These are phyloP conservation scores for Leptographium lundbergii DNA, from an alignment of 2,329 filamentous ascomycete genomes.

Conservation along the genomic window DNA sequence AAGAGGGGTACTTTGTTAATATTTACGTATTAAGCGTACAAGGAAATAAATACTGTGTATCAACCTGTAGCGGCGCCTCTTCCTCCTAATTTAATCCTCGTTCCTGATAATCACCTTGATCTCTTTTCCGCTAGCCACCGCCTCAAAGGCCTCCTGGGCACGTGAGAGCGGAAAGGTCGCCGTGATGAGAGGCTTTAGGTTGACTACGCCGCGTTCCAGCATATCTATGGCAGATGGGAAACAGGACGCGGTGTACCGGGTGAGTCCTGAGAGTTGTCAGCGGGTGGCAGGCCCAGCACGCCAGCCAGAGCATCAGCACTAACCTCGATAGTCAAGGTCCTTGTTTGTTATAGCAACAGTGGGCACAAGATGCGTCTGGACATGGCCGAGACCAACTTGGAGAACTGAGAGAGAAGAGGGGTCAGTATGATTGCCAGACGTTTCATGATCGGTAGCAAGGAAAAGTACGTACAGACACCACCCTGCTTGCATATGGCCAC, in stretches of 20 bases:
- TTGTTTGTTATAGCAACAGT: conserved; percentile 84
- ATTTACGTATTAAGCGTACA: neutral
- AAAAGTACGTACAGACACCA: conserved; percentile 43
- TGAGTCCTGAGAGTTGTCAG: conserved; percentile 22
- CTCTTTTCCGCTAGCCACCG: conserved; percentile 70
- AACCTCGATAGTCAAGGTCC: conserved; percentile 75
- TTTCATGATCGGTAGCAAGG: neutral
- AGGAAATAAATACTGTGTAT: neutral
- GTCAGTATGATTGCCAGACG: too few relatives aligned
- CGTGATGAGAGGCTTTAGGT: conserved; percentile 75
- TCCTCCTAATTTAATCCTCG: neutral
- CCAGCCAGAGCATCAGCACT: conserved; percentile 15
- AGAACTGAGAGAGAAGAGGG: conserved; percentile 26
- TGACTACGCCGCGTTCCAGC: conserved; percentile 57
- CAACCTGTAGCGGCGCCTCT: neutral
- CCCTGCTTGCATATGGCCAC: conserved; percentile 59
- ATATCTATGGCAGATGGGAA: conserved; percentile 74
- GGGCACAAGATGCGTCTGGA: conserved; percentile 69
- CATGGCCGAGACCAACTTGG: conserved; percentile 80
- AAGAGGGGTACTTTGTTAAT: neutral
- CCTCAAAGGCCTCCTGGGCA: conserved; percentile 75
- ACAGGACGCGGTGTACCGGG: conserved; percentile 79
- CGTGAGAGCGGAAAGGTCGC: conserved; percentile 64
- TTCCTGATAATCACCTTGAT: conserved; percentile 50
- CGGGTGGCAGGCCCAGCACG: neutral